Evolutionary conservation across 2,329 filamentous ascomycete genomes (phyloP), one percentile per base, ranked within the genome.

Genomic region (Raffaelea albimanens): DNA sequence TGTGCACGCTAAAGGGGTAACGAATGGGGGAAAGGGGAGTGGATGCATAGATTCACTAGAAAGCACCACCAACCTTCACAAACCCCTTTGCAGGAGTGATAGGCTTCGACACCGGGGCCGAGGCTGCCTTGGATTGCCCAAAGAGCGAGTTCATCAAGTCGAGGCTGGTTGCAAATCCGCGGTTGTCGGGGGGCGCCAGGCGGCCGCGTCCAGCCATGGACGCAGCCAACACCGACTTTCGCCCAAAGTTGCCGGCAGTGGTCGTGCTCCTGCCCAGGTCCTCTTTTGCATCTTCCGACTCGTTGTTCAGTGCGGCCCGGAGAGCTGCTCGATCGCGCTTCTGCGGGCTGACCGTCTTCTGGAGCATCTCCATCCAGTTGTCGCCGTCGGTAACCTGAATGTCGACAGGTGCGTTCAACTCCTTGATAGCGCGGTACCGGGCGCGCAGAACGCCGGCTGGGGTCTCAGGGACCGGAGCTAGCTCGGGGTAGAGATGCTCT

Each of bases 71-170:
- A 81, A 97, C 93, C 90, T 97, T 75, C 49, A 76, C 83, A 66
- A 91, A 86, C 61, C 86, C 85, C 67, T 80, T 80, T 57, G 71
- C 68, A 51, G 72, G 64, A 55, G 70, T 60, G 33, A 71, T 66
- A 53, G 69, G 71, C 58, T 75, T 73, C 47, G 73, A 38, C n/a
- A 40, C 48, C 20, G 73, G 76, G 58, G 76, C 71, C 46, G 68
- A 66, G 53, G 73, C 73, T 46, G 72, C 73, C 68, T 78, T 80
- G 53, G 81, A 75, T 65, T 84, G 79, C 63, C 86, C 85, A 66
- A 94, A 96, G 48, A 96, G 71, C 43, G 88, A 95, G 62, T 95
- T 91, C 88, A 95, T 96, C 62, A 96, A 71, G 69, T 96, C 93
- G 67, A 97, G 95, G 59, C 86, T 90, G 19, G 85, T 95, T 19